Conservation (phyloP, 1,139 yeast genomes). For the Diutina pseudorugosa region DNA sequence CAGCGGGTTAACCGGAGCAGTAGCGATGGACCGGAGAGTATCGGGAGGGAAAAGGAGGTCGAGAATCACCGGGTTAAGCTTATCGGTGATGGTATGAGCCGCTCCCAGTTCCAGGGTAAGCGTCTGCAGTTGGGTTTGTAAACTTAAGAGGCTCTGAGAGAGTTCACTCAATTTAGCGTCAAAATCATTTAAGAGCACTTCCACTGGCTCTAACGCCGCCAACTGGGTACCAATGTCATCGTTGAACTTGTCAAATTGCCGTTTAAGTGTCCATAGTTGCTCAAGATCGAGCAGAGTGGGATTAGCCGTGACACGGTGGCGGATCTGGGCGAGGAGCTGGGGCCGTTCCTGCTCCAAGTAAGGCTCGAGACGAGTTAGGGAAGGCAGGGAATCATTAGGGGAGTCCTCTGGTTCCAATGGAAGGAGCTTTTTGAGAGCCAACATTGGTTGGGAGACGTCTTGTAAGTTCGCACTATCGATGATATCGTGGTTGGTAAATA, state of each 20-base stretch:
- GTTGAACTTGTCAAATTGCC: background rate
- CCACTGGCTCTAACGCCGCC: constrained; percentile 19
- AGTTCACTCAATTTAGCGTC: constrained; percentile 44
- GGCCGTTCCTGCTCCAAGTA: background rate
- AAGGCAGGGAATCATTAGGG: background rate
- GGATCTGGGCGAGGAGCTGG: background rate
- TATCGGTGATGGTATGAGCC: constrained; percentile 43
- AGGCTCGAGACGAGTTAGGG: background rate
- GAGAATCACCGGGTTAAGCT: constrained; percentile 58
- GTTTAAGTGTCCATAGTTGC: background rate
- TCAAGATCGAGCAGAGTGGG: background rate
- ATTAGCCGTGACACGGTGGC: background rate
- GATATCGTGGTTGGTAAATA: background rate
- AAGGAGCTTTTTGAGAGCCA: background rate
- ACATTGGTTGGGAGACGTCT: background rate
- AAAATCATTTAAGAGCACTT: constrained; percentile 35
- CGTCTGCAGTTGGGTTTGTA: constrained; percentile 38
- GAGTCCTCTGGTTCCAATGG: background rate
- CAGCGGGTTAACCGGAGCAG: constrained; percentile 30
- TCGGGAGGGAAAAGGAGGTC: constrained; percentile 70
- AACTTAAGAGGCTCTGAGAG: constrained; percentile 45
- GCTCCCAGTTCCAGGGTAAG: constrained; percentile 26
- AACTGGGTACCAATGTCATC: background rate
- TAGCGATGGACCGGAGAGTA: constrained; percentile 35
- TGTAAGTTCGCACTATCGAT: background rate